These are phyloP conservation scores for Eimeria praecox DNA, from an alignment of 169 alveolate genomes.

Conservation along the genomic window DNA sequence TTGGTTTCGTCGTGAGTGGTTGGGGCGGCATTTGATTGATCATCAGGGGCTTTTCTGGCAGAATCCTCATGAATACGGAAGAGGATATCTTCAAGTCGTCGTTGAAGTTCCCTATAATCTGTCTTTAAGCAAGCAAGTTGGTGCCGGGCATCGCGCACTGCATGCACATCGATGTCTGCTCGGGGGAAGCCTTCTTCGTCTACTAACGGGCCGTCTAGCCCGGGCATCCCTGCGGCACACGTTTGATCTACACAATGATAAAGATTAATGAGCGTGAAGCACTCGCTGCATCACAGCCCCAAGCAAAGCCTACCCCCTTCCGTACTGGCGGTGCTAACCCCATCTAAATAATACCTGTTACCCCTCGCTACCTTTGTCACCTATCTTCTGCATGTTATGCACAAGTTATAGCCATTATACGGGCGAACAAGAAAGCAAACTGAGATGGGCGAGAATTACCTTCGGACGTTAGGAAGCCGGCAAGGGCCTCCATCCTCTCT, in stretches of 20 bases:
- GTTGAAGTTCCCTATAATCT: constrained; percentile 57
- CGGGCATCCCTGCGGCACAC: constrained; percentile 75
- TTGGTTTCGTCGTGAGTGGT: background rate
- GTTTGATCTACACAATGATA: background rate
- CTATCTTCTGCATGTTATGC: background rate
- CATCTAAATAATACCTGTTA: background rate
- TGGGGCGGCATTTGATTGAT: background rate
- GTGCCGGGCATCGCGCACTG: constrained; percentile 74
- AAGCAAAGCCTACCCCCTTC: background rate
- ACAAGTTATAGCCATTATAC: background rate
- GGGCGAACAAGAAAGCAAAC: background rate
- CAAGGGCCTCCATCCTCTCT: constrained; percentile 45
- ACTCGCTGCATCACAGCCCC: background rate
- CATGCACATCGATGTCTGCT: constrained; percentile 73
- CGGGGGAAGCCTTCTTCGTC: constrained; percentile 79
- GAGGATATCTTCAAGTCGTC: constrained; percentile 7
- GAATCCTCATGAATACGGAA: background rate
- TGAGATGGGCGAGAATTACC: background rate
- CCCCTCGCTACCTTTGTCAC: background rate
- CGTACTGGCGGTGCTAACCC: background rate
- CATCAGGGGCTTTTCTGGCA: background rate
- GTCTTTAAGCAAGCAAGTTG: constrained; percentile 68
- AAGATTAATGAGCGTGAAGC: background rate
- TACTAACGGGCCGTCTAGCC: constrained; percentile 54
- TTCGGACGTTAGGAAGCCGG: constrained; percentile 27